Base-by-base conservation (phyloP, 345 rosid genomes). In the Salix purpurea region DNA sequence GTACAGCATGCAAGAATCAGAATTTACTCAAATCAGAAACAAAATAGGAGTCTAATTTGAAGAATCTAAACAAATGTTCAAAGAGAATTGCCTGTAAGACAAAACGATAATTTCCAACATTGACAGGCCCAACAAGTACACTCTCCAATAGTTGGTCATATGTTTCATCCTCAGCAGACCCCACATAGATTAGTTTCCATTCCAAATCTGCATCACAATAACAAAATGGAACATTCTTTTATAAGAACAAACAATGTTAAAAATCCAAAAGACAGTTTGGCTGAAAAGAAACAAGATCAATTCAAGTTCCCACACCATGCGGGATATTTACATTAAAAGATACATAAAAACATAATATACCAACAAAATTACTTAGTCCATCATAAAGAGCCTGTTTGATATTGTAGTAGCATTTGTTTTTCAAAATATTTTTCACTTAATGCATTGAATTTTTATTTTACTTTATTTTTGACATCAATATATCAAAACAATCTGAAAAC, bases 141-240 rank as follows among this genome's bases (percentile, higher is more conserved):
- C 97, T 92, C 77, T 94, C 97, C 26, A 94, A 68, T 34, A 85
- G 78, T 77, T 92, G 98, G 83, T 94, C 98, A 69, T 84, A 94
- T 0, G 95, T 91, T 77, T 94, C 98, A 18, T 94, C 98, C 84
- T 92, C 98, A 16, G 98, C 98, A 68, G 98, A 94, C 8, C 98
- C 98, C 10, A 94, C 97, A n/a, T 94, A 94, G 62, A 88, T 90
- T 42, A 94, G 97, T 81, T 94, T 94, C 97, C 98, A 94, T 71
- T 94, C 98, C 79, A 94, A 75, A 90, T 94, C 97, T 92, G 87
- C 83, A 79, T 30, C 18, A 14, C 7, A 56, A 39, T 36, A 21
- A 68, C 32, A 67, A 40, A 54, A 66, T 18, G n/a, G 23, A 52
- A 52, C 58, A 7, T 52, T 52, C 58, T 52, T 52, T 19, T 52